Conservation (phyloP, 768 basidiomycete species). For the Chlorophyllum brunneum region DNA sequence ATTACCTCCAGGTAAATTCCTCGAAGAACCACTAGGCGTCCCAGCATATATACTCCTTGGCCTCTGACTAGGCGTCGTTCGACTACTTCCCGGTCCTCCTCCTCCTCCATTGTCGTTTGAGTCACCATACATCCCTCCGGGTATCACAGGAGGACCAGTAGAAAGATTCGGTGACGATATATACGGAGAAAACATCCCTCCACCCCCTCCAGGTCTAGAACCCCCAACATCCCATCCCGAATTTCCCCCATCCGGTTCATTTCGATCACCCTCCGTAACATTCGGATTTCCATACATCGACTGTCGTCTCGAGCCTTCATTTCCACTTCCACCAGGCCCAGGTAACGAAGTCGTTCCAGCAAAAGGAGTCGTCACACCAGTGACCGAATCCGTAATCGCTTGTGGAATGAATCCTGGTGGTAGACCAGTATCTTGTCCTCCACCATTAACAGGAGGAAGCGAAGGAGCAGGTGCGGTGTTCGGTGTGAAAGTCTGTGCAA, state of each 20-base stretch:
- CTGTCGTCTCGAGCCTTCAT: not conserved
- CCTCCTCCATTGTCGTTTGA: not conserved
- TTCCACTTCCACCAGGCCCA: not conserved
- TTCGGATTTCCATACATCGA: constrained; percentile 5
- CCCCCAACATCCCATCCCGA: not conserved
- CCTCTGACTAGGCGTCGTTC: not conserved
- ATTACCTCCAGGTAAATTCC: not conserved
- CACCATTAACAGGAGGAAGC: not conserved
- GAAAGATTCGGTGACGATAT: not conserved
- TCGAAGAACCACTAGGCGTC: not conserved
- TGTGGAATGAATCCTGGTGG: constrained; percentile 7
- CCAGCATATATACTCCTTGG: constrained; percentile 11
- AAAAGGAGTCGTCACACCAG: constrained; percentile 8
- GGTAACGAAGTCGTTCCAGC: not conserved
- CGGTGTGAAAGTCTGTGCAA: constrained; percentile 5
- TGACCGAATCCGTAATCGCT: constrained; percentile 1
- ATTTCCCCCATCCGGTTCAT: not conserved
- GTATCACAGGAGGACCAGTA: constrained; percentile 6
- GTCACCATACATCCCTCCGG: not conserved
- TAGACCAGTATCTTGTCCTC: not conserved
- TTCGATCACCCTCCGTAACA: not conserved
- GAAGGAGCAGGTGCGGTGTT: not conserved
- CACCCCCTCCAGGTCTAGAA: not conserved
- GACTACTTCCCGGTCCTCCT: not conserved
- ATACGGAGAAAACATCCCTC: constrained; percentile 4